Evolutionary conservation across 331 rosid species (phyloP), one percentile per base, ranked within the genome.

Genomic region (Dryas integrifolia): DNA sequence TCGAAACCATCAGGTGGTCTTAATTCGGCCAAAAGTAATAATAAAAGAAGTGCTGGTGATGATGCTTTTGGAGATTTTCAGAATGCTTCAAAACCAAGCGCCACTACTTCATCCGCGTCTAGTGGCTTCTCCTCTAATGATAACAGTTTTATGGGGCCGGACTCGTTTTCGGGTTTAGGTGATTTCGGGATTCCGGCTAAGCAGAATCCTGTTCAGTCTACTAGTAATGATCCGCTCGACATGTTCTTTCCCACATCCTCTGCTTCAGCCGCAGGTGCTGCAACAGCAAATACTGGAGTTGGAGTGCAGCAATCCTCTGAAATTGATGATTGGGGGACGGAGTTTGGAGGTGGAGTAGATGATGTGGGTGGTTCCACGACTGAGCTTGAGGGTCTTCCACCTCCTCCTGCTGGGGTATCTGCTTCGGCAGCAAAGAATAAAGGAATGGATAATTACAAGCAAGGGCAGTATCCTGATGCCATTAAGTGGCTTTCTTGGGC

Each of bases 401-500:
- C 99, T 15, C 96, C 99, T 67, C 97, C 99, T 55, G 85, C 93
- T 73, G 97, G 97, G 63, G 72, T 95, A 43, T 81, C 96, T 0
- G 88, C 90, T 41, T 81, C 96, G 8, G 7, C 79, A 21, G 99
- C 99, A 5, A 92, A 89, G 86, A 83, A 79, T 78, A 95, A 95
- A 80, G 99, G 99, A 72, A 83, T 92, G 92, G 96, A 95, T 58
- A 84, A 73, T 72, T 91, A 95, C 92, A 91, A 88, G 85, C 96
- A 89, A 78, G 99, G 99, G 30, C 99, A 95, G 73, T 95, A 88
- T 78, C 93, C 96, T 8, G 99, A 95, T 76, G 97, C 97, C 65
- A 95, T 95, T 64, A 92, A 95, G 82, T 95, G 99, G 99, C 86
- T 95, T 26, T 95, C 99, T 7, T 95, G 99, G 99, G 93, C 97